A percentile compares a stretch with the other conserved stretches of the same genome.
These are phyloP conservation scores for Plasmopara halstedii DNA, from an alignment of 352 stramenopile genomes.

Conservation along the genomic window DNA sequence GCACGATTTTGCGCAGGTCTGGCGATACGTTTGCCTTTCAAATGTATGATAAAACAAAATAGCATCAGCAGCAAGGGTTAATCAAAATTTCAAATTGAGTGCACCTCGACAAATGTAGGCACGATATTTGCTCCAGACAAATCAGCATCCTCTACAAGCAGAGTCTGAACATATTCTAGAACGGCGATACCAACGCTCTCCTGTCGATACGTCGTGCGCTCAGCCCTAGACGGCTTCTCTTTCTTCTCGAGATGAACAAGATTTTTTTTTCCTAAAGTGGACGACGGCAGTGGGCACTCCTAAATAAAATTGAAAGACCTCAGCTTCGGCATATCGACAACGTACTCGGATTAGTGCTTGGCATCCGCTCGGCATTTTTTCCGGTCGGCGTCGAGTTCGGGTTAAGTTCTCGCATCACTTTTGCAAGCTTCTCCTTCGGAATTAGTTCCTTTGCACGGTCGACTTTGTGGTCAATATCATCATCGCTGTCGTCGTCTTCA, in stretches of 20 bases:
- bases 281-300: background rate
- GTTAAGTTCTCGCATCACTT: conserved; percentile 59
- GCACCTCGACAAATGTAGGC: conserved; percentile 61
- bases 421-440: conserved; percentile 58
- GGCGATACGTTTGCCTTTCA: conserved; percentile 57
- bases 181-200: conserved; percentile 63
- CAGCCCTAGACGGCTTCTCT: conserved; percentile 44
- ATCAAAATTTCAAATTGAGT: background rate
- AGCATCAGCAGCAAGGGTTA: background rate
- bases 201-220: conserved; percentile 65
- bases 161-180: conserved; percentile 56
- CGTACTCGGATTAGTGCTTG: conserved; percentile 35
- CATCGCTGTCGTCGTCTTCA: conserved; percentile 20
- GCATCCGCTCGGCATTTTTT: conserved; percentile 51
- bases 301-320: too few species aligned
- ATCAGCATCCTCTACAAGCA: conserved; percentile 60
- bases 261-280: conserved; percentile 58
- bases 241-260: conserved; percentile 65
- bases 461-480: conserved; percentile 35
- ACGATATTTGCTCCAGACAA: conserved; percentile 50
- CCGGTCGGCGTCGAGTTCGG: conserved; percentile 22
- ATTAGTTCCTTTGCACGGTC: conserved; percentile 64
- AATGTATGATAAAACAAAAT: background rate
- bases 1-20: conserved; percentile 53
- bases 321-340: too few species aligned